Conservation (phyloP, 2,329 filamentous ascomycete genomes). For the Teratosphaeria gauchensis region DNA sequence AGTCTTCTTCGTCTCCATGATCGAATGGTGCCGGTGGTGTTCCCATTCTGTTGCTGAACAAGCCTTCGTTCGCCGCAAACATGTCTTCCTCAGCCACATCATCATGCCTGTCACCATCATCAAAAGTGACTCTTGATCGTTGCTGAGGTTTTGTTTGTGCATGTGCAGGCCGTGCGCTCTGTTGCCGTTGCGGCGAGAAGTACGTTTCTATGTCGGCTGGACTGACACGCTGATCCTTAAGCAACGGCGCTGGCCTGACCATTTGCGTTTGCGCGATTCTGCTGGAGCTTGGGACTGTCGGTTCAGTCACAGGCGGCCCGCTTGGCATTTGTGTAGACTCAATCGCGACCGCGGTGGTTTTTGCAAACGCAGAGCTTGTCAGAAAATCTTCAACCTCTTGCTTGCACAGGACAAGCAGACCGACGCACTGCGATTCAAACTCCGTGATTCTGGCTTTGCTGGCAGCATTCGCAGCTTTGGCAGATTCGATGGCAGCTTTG, state of each 20-base stretch:
- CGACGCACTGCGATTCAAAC: slow-evolving; percentile 18
- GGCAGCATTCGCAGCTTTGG: slow-evolving; percentile 16
- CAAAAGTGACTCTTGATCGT: slow-evolving; percentile 4
- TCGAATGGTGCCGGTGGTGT: slow-evolving; percentile 22
- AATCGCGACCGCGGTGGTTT: slow-evolving; percentile 14
- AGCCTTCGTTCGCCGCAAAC: slow-evolving; percentile 15
- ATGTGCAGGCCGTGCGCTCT: not conserved
- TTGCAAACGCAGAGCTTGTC: not conserved
- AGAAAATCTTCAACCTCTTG: slow-evolving; percentile 13
- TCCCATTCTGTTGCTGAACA: slow-evolving; percentile 30
- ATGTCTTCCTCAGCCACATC: slow-evolving; percentile 18
- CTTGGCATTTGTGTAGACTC: slow-evolving; percentile 19
- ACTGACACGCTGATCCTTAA: slow-evolving; percentile 5
- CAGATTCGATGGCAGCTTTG: slow-evolving; percentile 12
- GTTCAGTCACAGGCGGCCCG: not conserved
- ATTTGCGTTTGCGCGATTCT: slow-evolving; percentile 25
- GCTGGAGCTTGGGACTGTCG: slow-evolving; percentile 16
- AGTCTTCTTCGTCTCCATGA: slow-evolving; percentile 24
- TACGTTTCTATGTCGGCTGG: slow-evolving; percentile 8
- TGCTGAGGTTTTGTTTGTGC: not conserved
- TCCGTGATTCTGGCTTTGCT: slow-evolving; percentile 14
- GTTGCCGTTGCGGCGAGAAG: slow-evolving; percentile 8
- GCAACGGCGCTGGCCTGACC: slow-evolving; percentile 9
- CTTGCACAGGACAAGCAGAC: slow-evolving; percentile 13
- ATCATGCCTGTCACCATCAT: slow-evolving; percentile 12